These are phyloP conservation scores for Sonneratia alba DNA, from an alignment of 345 rosid species.

Conservation along the genomic window DNA sequence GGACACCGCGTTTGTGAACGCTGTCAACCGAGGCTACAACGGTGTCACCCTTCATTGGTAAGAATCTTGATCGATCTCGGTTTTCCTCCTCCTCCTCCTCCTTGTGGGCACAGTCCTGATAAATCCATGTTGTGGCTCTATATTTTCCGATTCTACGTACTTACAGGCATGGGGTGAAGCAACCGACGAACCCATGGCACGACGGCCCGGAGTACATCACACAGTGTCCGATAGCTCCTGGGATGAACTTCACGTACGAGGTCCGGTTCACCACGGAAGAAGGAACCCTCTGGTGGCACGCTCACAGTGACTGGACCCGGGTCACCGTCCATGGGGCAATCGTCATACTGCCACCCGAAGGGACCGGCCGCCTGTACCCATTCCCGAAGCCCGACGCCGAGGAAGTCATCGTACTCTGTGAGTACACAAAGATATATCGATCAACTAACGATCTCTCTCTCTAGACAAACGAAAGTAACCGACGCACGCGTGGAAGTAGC, in stretches of 20 bases:
- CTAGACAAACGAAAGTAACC: too few relatives aligned
- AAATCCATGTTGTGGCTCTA: too few relatives aligned
- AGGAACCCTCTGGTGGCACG: conserved; percentile 40
- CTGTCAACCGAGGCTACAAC: conserved; percentile 13
- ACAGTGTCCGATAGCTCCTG: conserved; percentile 15
- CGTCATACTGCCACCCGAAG: conserved; percentile 13
- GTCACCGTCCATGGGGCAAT: conserved; percentile 32
- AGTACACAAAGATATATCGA: neutral
- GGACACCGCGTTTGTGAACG: conserved; percentile 16
- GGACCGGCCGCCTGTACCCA: conserved; percentile 8
- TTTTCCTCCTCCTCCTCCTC: too few relatives aligned
- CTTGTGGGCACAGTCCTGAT: too few relatives aligned
- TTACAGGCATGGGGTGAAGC: conserved; percentile 23
- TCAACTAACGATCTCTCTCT: too few relatives aligned
- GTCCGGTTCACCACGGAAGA: conserved; percentile 17
- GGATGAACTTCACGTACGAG: conserved; percentile 16
- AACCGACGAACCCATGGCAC: conserved; percentile 19
- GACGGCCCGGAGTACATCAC: conserved; percentile 25
- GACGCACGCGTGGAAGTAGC: too few relatives aligned
- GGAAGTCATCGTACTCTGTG: conserved; percentile 10
- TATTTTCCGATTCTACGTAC: neutral
- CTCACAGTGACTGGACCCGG: conserved; percentile 33
- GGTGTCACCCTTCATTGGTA: conserved; percentile 28
- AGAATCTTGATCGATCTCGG: too few relatives aligned
- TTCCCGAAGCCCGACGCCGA: conserved; percentile 11